Evolutionary conservation across 2,329 filamentous ascomycete species (phyloP).

Genomic region (Curvularia verruculosa): DNA sequence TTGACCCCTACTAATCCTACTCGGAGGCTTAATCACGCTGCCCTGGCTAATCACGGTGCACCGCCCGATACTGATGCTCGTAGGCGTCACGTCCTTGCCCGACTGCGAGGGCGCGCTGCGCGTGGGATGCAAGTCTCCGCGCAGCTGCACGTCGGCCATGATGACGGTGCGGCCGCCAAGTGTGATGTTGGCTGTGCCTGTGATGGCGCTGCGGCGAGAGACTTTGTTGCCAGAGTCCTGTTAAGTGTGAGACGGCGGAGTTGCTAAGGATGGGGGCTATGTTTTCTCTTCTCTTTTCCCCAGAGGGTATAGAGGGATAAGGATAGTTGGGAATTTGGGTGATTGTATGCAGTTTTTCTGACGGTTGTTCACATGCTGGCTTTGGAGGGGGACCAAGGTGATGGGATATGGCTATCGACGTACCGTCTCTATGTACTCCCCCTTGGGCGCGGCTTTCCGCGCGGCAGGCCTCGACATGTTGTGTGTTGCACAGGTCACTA

Average conservation of each 20-base stretch:
- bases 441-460: conserved; percentile 70
- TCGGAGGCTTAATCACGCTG: conserved; percentile 80
- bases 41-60: conserved; percentile 87
- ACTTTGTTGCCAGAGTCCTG: conserved; percentile 99
- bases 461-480: conserved; percentile 51
- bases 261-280: background rate
- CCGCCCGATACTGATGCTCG: conserved; percentile 82
- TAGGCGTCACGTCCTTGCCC: conserved; percentile 42
- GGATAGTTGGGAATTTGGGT: background rate
- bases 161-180: conserved; percentile 94
- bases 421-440: conserved; percentile 97
- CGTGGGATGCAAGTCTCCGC: conserved; percentile 74
- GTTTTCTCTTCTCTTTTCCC: background rate
- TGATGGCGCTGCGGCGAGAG: conserved; percentile 85
- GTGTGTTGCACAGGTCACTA: background rate
- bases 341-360: background rate
- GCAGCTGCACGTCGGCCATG: conserved; percentile 91
- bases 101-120: conserved; percentile 45
- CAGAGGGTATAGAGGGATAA: no score
- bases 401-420: conserved; percentile 34
- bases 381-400: conserved; percentile 2
- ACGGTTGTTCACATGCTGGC: background rate
- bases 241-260: no score
- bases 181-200: conserved; percentile 97
- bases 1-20: conserved; percentile 76